These are phyloP conservation scores for Theobroma grandiflorum DNA, from an alignment of 441 rosid genomes.

Conservation along the genomic window DNA sequence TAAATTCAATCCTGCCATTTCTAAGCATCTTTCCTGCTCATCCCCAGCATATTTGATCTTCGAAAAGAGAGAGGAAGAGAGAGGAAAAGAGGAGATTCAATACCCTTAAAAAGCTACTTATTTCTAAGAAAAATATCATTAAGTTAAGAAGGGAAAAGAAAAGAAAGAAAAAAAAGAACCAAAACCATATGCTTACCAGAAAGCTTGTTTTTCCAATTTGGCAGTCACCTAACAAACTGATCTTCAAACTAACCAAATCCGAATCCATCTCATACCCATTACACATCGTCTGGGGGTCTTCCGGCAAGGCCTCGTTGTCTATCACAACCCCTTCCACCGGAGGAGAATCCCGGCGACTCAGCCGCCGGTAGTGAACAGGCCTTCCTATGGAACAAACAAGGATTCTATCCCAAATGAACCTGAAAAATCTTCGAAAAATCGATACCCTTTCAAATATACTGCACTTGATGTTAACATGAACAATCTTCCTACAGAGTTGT, in stretches of 20 bases:
- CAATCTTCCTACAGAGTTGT: slow-evolving; percentile 55
- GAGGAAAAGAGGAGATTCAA: neutral
- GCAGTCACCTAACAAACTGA: slow-evolving; percentile 88
- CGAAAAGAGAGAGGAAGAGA: neutral
- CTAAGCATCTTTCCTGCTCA: slow-evolving; percentile 67
- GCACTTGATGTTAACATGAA: slow-evolving; percentile 60
- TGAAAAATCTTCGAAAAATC: slow-evolving; percentile 63
- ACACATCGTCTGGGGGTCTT: slow-evolving; percentile 31
- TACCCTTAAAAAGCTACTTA: neutral
- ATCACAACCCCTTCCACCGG: slow-evolving; percentile 37
- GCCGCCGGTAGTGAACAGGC: slow-evolving; percentile 60
- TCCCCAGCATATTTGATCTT: slow-evolving; percentile 85
- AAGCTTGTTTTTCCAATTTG: slow-evolving; percentile 93
- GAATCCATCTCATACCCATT: slow-evolving; percentile 62
- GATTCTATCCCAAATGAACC: slow-evolving; percentile 75
- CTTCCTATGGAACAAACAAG: slow-evolving; percentile 76
- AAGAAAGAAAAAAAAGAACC: neutral
- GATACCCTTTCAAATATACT: slow-evolving; percentile 62
- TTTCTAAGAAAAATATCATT: neutral
- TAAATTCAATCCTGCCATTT: slow-evolving; percentile 81
- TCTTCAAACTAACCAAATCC: slow-evolving; percentile 84
- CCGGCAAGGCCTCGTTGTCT: slow-evolving; percentile 16
- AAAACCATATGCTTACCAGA: slow-evolving; percentile 55
- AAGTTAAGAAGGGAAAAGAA: neutral
- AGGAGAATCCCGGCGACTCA: slow-evolving; percentile 52